Evolutionary conservation across 208 protist species (phyloP).

Genomic region (Endotrypanum monterogeii): DNA sequence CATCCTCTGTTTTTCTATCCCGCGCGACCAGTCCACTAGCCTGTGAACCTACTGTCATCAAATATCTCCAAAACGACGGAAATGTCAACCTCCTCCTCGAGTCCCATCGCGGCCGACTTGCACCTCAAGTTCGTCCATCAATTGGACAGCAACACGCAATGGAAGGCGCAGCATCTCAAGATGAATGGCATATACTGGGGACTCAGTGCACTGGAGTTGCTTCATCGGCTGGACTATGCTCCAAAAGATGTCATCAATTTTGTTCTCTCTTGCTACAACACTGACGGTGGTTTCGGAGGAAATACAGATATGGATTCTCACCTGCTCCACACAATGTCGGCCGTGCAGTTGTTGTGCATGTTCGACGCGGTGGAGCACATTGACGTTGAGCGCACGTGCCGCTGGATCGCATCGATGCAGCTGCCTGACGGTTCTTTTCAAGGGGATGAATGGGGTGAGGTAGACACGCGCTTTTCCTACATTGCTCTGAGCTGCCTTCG

Average conservation of each 20-base stretch:
- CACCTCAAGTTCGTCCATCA: slow-evolving; percentile 79
- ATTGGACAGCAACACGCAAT: slow-evolving; percentile 85
- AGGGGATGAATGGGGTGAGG: slow-evolving; percentile 98
- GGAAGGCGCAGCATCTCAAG: slow-evolving; percentile 96
- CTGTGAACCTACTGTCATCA: not conserved
- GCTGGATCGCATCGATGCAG: slow-evolving; percentile 92
- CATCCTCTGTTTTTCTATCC: no score
- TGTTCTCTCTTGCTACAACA: slow-evolving; percentile 91
- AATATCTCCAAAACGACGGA: not conserved
- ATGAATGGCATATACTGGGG: slow-evolving; percentile 98
- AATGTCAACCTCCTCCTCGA: not conserved
- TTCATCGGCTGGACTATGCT: slow-evolving; percentile 81
- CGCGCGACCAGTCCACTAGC: no score
- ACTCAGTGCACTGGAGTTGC: slow-evolving; percentile 81
- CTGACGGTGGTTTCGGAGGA: slow-evolving; percentile 97
- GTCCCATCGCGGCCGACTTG: slow-evolving; percentile 49
- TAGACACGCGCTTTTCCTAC: slow-evolving; percentile 99
- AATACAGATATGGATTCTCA: slow-evolving; percentile 97
- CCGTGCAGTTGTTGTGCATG: slow-evolving; percentile 95
- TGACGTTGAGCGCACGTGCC: slow-evolving; percentile 68
- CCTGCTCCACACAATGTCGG: slow-evolving; percentile 98
- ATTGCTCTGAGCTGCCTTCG: slow-evolving; percentile 95
- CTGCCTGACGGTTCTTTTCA: slow-evolving; percentile 97
- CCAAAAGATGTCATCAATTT: slow-evolving; percentile 91
- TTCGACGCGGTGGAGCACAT: slow-evolving; percentile 71